A percentile compares a stretch with the other conserved stretches of the same genome.
Evolutionary conservation across 1,284 basidiomycete genomes (phyloP).

Genomic region (Leccinum solheimii): DNA sequence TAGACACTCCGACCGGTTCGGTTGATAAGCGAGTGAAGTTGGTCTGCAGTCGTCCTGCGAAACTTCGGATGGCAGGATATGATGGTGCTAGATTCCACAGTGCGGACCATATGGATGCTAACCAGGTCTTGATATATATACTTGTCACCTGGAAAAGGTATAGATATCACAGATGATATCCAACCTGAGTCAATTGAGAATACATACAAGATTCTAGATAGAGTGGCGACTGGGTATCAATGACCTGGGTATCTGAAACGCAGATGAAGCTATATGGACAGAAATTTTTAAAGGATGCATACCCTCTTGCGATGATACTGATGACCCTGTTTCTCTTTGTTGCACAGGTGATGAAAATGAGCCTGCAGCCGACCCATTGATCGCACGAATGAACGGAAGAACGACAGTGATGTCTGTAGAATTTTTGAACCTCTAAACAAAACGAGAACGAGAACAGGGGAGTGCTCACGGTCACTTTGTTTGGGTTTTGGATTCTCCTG

Average conservation of each 20-base stretch:
- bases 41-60: constrained; percentile 38
- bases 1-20: constrained; percentile 53
- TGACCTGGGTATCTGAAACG: constrained; percentile 22
- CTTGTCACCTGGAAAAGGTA: constrained; percentile 21
- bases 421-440: neutral
- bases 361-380: neutral
- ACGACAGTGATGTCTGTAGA: constrained; percentile 52
- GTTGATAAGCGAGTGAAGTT: constrained; percentile 42
- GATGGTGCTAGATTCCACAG: constrained; percentile 41
- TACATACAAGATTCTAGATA: constrained; percentile 25
- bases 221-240: constrained; percentile 35
- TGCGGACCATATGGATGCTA: constrained; percentile 50
- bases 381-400: constrained; percentile 45
- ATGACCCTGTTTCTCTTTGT: neutral
- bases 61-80: constrained; percentile 46
- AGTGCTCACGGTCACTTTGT: constrained; percentile 48
- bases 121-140: constrained; percentile 48
- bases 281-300: neutral
- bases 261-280: constrained; percentile 4
- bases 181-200: neutral
- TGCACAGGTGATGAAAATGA: neutral
- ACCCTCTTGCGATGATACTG: constrained; percentile 9
- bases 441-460: neutral
- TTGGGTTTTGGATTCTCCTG: constrained; percentile 41
- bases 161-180: neutral